Evolutionary conservation across 176 grass and related monocot genomes (phyloP).

Genomic region (Juncus inflexus): DNA sequence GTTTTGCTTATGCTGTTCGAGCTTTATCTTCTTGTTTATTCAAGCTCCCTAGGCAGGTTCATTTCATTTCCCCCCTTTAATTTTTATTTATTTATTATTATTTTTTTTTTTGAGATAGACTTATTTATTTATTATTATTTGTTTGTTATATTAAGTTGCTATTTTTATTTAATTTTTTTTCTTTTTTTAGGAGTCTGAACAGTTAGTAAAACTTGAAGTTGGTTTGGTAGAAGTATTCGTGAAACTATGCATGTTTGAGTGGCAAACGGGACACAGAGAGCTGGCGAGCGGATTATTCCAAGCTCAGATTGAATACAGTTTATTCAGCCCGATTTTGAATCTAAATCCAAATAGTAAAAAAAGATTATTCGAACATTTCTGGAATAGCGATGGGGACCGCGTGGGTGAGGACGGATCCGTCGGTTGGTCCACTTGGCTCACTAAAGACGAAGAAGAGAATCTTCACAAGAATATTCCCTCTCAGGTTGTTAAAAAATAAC

Average conservation of each 20-base stretch:
- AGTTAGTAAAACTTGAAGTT: slow-evolving; percentile 58
- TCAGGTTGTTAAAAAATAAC: slow-evolving; percentile 3
- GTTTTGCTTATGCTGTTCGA: slow-evolving; percentile 70
- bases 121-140: slow-evolving; percentile 10
- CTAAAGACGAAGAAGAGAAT: slow-evolving; percentile 68
- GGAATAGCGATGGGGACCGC: slow-evolving; percentile 76
- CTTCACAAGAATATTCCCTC: slow-evolving; percentile 13
- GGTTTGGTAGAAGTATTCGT: slow-evolving; percentile 91
- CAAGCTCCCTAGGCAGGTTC: slow-evolving; percentile 95
- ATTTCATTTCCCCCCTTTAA: slow-evolving; percentile 12
- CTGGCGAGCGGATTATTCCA: slow-evolving; percentile 92
- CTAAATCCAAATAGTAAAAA: slow-evolving; percentile 72
- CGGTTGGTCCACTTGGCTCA: slow-evolving; percentile 92
- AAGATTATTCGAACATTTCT: slow-evolving; percentile 96
- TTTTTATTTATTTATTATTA: background rate
- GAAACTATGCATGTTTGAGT: slow-evolving; percentile 83
- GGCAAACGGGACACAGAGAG: slow-evolving; percentile 87
- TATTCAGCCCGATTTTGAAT: slow-evolving; percentile 66
- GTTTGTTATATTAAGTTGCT: background rate
- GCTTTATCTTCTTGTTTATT: slow-evolving; percentile 65
- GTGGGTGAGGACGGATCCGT: slow-evolving; percentile 79
- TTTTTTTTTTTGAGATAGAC: background rate
- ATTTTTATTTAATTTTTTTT: slow-evolving; percentile 1
- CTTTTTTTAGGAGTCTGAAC: background rate
- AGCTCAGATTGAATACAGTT: slow-evolving; percentile 80